These are phyloP conservation scores for Colletotrichum scovillei DNA, from an alignment of 2,329 filamentous ascomycete species.

Conservation along the genomic window DNA sequence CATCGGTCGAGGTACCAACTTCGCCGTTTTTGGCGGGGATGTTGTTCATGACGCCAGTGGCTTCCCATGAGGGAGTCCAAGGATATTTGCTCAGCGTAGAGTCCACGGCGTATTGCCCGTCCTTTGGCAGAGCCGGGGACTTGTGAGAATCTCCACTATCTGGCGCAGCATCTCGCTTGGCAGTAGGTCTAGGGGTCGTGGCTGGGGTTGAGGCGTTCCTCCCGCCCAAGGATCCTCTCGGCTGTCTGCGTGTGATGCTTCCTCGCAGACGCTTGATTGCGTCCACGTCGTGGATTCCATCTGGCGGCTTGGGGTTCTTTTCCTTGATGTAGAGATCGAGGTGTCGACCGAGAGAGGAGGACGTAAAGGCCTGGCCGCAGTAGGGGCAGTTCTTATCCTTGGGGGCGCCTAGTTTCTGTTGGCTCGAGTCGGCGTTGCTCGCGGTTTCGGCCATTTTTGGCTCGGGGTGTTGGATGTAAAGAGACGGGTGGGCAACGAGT, in stretches of 20 bases:
- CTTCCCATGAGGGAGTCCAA: slow-evolving; percentile 76
- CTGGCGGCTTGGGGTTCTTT: slow-evolving; percentile 88
- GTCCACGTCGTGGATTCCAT: slow-evolving; percentile 90
- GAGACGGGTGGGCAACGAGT: background rate
- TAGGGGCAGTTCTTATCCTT: slow-evolving; percentile 93
- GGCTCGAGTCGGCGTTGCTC: slow-evolving; percentile 50
- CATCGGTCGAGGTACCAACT: slow-evolving; percentile 35
- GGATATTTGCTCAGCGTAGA: slow-evolving; percentile 65
- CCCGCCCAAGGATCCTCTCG: slow-evolving; percentile 71
- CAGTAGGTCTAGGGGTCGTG: slow-evolving; percentile 58
- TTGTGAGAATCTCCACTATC: slow-evolving; percentile 48
- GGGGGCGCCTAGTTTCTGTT: slow-evolving; percentile 56
- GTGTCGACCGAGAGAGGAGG: slow-evolving; percentile 91
- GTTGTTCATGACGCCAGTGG: slow-evolving; percentile 82
- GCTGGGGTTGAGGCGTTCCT: slow-evolving; percentile 72
- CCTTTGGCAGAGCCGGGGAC: slow-evolving; percentile 54
- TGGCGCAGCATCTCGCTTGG: slow-evolving; percentile 40
- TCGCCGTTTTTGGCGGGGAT: slow-evolving; percentile 58
- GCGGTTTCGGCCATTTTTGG: slow-evolving; percentile 42
- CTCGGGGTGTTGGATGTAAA: background rate
- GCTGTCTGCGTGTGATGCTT: slow-evolving; percentile 87
- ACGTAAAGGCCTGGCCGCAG: slow-evolving; percentile 91
- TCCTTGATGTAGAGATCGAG: slow-evolving; percentile 94
- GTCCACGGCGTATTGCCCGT: slow-evolving; percentile 55
- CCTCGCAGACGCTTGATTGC: slow-evolving; percentile 87